Evolutionary conservation across 2,329 filamentous ascomycete species (phyloP).

Genomic region (Didymella keratinophila): DNA sequence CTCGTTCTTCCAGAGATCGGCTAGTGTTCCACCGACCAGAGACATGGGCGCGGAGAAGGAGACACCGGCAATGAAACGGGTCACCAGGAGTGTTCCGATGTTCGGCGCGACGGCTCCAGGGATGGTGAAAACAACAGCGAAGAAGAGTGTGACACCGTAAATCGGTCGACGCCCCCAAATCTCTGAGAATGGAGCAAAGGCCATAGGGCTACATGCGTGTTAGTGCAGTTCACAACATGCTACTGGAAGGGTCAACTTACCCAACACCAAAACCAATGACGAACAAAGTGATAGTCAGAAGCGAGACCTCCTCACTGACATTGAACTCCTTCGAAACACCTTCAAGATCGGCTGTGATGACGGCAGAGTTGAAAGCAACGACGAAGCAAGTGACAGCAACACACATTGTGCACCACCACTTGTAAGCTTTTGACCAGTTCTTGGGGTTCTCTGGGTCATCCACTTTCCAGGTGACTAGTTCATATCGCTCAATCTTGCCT

Average conservation of each 20-base stretch:
- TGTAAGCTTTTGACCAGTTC: conserved; percentile 80
- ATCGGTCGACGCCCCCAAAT: conserved; percentile 75
- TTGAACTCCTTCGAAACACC: conserved; percentile 70
- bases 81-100: conserved; percentile 77
- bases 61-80: conserved; percentile 80
- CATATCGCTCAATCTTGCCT: conserved; percentile 60
- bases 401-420: conserved; percentile 84
- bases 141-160: conserved; percentile 71
- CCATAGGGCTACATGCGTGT: conserved; percentile 69
- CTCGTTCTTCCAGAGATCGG: conserved; percentile 84
- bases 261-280: conserved; percentile 79
- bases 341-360: conserved; percentile 78
- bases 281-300: conserved; percentile 77
- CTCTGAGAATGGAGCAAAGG: conserved; percentile 80
- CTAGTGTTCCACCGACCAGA: conserved; percentile 80
- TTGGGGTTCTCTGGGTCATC: conserved; percentile 81
- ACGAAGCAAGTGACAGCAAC: conserved; percentile 67
- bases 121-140: conserved; percentile 81
- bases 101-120: conserved; percentile 80
- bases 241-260: background rate
- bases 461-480: conserved; percentile 74
- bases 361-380: conserved; percentile 65
- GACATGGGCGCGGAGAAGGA: conserved; percentile 89
- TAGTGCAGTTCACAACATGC: background rate
- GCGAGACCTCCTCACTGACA: conserved; percentile 74